A percentile compares a stretch with the other conserved stretches of the same genome.
Conservation (phyloP, 495 filamentous ascomycete genomes). For the Podospora sp. region DNA sequence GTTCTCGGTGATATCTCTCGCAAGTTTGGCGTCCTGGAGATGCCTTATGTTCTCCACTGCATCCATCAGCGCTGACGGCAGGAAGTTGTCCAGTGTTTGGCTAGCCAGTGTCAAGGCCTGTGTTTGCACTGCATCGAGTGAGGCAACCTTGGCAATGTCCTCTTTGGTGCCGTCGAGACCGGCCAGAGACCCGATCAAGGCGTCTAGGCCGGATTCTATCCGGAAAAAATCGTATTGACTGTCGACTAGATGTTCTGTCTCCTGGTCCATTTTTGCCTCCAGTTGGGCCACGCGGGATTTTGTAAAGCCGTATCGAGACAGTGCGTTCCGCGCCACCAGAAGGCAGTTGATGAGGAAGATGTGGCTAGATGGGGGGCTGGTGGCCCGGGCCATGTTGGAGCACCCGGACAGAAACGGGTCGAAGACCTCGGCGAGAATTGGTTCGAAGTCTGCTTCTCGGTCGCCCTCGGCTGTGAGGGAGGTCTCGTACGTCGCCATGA, state of each 20-base stretch:
- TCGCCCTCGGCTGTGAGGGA: slow-evolving; percentile 63
- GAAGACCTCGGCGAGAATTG: slow-evolving; percentile 78
- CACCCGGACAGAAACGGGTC: slow-evolving; percentile 82
- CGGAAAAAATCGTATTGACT: slow-evolving; percentile 71
- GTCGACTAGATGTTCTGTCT: slow-evolving; percentile 52
- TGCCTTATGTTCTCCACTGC: slow-evolving; percentile 76
- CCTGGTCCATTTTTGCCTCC: slow-evolving; percentile 46
- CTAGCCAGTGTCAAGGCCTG: slow-evolving; percentile 63
- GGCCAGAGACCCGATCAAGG: slow-evolving; percentile 65
- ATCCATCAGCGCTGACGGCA: slow-evolving; percentile 91
- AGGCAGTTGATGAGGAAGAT: slow-evolving; percentile 88
- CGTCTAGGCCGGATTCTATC: slow-evolving; percentile 69
- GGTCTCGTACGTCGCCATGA: slow-evolving; percentile 82
- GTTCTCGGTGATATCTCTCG: slow-evolving; percentile 75
- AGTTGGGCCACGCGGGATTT: slow-evolving; percentile 46
- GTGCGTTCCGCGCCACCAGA: slow-evolving; percentile 54
- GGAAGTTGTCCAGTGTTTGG: slow-evolving; percentile 84
- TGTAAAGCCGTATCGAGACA: slow-evolving; percentile 62
- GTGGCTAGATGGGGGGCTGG: slow-evolving; percentile 58
- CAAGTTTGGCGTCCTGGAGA: slow-evolving; percentile 68
- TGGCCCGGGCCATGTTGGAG: slow-evolving; percentile 64
- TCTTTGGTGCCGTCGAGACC: slow-evolving; percentile 38
- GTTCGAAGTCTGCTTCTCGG: slow-evolving; percentile 69
- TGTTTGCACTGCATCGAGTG: slow-evolving; percentile 61
- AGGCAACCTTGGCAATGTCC: slow-evolving; percentile 39